Percentiles rank a stretch among this genome's conserved stretches.
phyloP scores from a whole-genome alignment of 345 rosid species.

The Mercurialis annua region DNA sequence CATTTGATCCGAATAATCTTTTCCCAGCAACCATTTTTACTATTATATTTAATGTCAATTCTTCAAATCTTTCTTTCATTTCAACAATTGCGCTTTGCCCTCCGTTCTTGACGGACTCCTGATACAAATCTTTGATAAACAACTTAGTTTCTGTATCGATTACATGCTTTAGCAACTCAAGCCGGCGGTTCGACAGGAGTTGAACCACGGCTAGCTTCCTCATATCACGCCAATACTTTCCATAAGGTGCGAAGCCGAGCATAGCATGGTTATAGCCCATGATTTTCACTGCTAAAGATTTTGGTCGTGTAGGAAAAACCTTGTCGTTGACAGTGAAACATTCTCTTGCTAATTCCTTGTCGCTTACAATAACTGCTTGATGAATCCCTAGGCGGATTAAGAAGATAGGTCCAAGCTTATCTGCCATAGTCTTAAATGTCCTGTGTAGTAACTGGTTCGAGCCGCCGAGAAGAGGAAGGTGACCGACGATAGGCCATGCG shows the following conservation, averaged over 20 bases:
- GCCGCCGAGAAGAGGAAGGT: conserved; percentile 24
- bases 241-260: conserved; percentile 35
- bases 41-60: conserved; percentile 28
- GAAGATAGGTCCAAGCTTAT: conserved; percentile 27
- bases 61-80: conserved; percentile 25
- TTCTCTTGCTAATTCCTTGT: conserved; percentile 31
- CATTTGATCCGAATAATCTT: conserved; percentile 12
- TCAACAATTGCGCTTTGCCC: conserved; percentile 15
- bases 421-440: conserved; percentile 24
- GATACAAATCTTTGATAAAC: conserved; percentile 22
- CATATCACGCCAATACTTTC: conserved; percentile 32
- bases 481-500: conserved; percentile 38
- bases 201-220: conserved; percentile 30
- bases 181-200: conserved; percentile 34
- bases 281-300: conserved; percentile 18
- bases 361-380: conserved; percentile 23
- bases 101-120: conserved; percentile 19
- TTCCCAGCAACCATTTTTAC: conserved; percentile 31
- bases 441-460: conserved; percentile 23
- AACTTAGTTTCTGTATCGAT: conserved; percentile 17
- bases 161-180: conserved; percentile 34
- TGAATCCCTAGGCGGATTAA: conserved; percentile 27
- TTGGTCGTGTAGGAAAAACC: conserved; percentile 24
- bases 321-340: conserved; percentile 34
- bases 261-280: conserved; percentile 31